These are phyloP conservation scores for Cordyceps cicadae DNA, from an alignment of 2,329 filamentous ascomycete genomes.

Conservation along the genomic window DNA sequence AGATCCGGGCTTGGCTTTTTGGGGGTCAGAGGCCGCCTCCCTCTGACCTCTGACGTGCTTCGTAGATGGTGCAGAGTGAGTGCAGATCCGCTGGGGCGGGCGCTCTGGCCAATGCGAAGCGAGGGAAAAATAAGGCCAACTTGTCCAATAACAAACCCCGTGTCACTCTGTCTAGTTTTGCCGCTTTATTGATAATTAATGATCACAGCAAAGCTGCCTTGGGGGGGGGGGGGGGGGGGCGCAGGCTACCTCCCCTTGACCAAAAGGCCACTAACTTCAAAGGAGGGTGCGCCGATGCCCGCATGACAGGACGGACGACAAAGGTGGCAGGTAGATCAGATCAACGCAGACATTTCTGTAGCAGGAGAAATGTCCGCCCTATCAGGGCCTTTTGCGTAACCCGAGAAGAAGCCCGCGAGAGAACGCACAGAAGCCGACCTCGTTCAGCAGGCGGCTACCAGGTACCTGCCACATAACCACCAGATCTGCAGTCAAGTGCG, in stretches of 20 bases:
- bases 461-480: no score
- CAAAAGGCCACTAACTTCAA: neutral
- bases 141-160: neutral
- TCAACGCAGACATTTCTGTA: neutral
- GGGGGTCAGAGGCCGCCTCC: neutral
- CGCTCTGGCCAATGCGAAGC: neutral
- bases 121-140: neutral
- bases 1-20: neutral
- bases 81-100: conserved; percentile 1
- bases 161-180: neutral
- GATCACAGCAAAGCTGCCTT: neutral
- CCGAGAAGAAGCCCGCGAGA: neutral
- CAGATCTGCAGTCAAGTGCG: neutral
- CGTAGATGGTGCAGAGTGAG: neutral
- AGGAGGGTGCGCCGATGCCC: neutral
- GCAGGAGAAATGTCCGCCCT: neutral
- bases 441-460: neutral
- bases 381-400: no score
- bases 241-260: neutral
- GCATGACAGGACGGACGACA: neutral
- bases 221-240: no score
- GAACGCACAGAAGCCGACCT: neutral
- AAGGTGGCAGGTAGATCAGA: neutral
- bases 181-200: no score
- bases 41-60: neutral